Percentiles rank a stretch among this genome's conserved stretches.
Conservation (phyloP, 2,329 filamentous ascomycete genomes). For the Microcyclospora tardicrescens region DNA sequence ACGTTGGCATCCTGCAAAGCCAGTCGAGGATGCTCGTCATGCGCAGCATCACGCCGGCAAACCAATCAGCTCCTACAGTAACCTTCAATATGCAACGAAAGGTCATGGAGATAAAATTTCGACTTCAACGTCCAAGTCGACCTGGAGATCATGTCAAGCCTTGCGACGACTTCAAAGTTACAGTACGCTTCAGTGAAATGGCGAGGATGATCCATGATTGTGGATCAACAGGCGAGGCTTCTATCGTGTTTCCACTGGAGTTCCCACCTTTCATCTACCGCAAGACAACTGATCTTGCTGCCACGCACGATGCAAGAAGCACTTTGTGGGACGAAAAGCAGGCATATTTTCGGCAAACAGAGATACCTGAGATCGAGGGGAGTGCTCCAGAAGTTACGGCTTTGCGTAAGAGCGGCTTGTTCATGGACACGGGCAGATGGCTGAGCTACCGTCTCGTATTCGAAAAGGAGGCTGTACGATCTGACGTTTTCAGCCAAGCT, state of each 20-base stretch:
- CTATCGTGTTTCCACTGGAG: slow-evolving; percentile 27
- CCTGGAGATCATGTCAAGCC: background rate
- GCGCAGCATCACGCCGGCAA: slow-evolving; percentile 29
- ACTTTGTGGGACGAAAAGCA: slow-evolving; percentile 43
- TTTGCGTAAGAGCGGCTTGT: slow-evolving; percentile 36
- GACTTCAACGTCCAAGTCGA: slow-evolving; percentile 5
- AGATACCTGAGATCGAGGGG: slow-evolving; percentile 37
- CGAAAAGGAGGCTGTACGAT: slow-evolving; percentile 6
- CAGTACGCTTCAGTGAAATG: background rate
- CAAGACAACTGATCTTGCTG: slow-evolving; percentile 10
- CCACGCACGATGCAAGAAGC: slow-evolving; percentile 29
- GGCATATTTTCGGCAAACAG: slow-evolving; percentile 44
- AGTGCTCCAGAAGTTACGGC: slow-evolving; percentile 14
- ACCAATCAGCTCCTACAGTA: slow-evolving; percentile 19
- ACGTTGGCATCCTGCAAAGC: slow-evolving; percentile 49
- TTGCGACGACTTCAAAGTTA: slow-evolving; percentile 4
- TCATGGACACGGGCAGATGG: slow-evolving; percentile 53
- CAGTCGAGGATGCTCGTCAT: slow-evolving; percentile 47
- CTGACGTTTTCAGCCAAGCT: slow-evolving; percentile 16
- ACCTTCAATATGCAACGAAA: slow-evolving; percentile 32
- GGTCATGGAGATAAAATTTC: slow-evolving; percentile 35
- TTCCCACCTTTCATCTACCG: slow-evolving; percentile 19
- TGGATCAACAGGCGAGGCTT: slow-evolving; percentile 4
- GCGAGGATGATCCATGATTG: too few relatives aligned
- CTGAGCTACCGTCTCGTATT: slow-evolving; percentile 45